These are phyloP conservation scores for Boletus rex-veris DNA, from an alignment of 768 basidiomycete species.

Conservation along the genomic window DNA sequence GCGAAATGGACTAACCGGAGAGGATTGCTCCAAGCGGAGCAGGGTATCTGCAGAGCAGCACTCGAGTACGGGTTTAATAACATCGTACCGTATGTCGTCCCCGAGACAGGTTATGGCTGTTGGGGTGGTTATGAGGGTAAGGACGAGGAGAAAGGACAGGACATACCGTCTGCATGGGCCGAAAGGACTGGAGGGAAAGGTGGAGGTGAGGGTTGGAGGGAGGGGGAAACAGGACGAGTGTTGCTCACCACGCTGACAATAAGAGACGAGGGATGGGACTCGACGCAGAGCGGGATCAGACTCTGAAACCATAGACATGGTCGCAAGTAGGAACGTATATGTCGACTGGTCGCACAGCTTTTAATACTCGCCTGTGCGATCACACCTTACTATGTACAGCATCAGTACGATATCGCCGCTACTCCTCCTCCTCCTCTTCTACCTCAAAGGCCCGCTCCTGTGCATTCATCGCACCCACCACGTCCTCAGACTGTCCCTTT, in stretches of 20 bases:
- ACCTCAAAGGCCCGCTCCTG: conserved; percentile 56
- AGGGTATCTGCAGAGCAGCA: conserved; percentile 71
- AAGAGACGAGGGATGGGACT: conserved; percentile 60
- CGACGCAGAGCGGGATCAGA: conserved; percentile 35
- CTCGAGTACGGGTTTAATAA: conserved; percentile 72
- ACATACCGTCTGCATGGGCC: conserved; percentile 59
- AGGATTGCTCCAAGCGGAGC: conserved; percentile 60
- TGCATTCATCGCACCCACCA: conserved; percentile 81
- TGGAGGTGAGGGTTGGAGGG: conserved; percentile 11
- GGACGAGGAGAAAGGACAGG: neutral
- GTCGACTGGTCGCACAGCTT: conserved; percentile 5
- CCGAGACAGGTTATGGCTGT: conserved; percentile 66
- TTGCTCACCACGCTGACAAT: conserved; percentile 69
- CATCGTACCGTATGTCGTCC: conserved; percentile 52
- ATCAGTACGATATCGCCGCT: neutral
- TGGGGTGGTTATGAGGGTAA: conserved; percentile 3
- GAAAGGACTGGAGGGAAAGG: conserved; percentile 45
- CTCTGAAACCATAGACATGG: conserved; percentile 29
- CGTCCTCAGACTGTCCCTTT: conserved; percentile 74
- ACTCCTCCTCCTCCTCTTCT: conserved; percentile 35
- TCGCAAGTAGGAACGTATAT: neutral
- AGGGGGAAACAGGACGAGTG: neutral
- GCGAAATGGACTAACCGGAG: conserved; percentile 52
- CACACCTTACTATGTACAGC: neutral
- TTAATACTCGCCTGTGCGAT: conserved; percentile 10